These are phyloP conservation scores for Wickerhamiella azymoides DNA, from an alignment of 805 yeast genomes.

Conservation along the genomic window DNA sequence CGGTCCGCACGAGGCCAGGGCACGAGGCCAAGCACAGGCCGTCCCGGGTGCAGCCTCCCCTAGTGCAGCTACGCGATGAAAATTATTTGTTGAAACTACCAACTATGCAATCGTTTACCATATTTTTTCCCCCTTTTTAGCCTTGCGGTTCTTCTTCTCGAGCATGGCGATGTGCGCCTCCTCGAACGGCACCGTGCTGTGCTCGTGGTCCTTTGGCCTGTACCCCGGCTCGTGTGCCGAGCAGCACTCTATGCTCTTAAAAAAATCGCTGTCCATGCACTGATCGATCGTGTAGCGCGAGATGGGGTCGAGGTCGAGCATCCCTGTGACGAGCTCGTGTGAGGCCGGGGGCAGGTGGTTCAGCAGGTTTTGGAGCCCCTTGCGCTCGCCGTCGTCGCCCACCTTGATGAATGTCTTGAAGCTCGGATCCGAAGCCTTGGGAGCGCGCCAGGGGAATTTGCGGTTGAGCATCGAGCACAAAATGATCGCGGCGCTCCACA, in stretches of 20 bases:
- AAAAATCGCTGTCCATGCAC: slow-evolving; percentile 46
- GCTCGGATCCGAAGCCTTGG: slow-evolving; percentile 65
- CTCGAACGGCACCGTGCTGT: slow-evolving; percentile 80
- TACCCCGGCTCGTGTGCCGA: slow-evolving; percentile 37
- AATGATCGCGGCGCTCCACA: slow-evolving; percentile 86
- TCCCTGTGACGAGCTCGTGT: slow-evolving; percentile 43
- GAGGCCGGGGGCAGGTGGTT: slow-evolving; percentile 57
- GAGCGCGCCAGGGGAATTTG: slow-evolving; percentile 92
- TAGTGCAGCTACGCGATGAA: background rate
- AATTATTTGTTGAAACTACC: background rate
- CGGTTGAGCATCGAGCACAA: slow-evolving; percentile 85
- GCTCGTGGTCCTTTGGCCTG: slow-evolving; percentile 38
- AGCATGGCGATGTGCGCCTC: slow-evolving; percentile 92
- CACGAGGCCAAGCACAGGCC: too few relatives aligned
- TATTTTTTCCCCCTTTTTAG: slow-evolving; percentile 39
- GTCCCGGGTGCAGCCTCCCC: too few relatives aligned
- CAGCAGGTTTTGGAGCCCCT: slow-evolving; percentile 57
- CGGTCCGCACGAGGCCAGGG: too few relatives aligned
- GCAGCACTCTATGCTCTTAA: slow-evolving; percentile 52
- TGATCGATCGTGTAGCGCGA: slow-evolving; percentile 46
- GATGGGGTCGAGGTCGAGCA: slow-evolving; percentile 54
- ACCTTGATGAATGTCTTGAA: slow-evolving; percentile 57
- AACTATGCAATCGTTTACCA: slow-evolving; percentile 18
- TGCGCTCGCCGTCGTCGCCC: slow-evolving; percentile 16
- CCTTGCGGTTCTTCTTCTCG: slow-evolving; percentile 48